Conservation (phyloP, 805 yeast species). For the Debaryomyces hansenii region DNA sequence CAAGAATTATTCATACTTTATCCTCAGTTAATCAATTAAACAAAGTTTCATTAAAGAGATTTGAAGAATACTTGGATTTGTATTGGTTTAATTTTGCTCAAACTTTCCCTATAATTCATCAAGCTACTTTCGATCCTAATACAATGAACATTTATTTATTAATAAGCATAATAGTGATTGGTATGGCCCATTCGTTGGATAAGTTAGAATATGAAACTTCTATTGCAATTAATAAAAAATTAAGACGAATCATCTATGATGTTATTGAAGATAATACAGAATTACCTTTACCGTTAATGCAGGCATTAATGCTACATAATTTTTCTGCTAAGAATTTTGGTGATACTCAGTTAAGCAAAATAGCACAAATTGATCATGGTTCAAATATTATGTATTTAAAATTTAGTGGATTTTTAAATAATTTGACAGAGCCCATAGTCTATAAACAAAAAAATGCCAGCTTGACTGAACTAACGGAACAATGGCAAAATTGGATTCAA, state of each 20-base stretch:
- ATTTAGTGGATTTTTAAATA: too few relatives aligned
- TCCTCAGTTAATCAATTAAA: too few relatives aligned
- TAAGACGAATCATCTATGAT: slow-evolving; percentile 6
- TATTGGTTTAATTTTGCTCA: too few relatives aligned
- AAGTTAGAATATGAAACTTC: slow-evolving; percentile 9
- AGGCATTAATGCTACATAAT: slow-evolving; percentile 8
- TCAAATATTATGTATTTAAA: slow-evolving; percentile 1
- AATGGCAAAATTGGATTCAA: too few relatives aligned
- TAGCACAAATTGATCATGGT: slow-evolving; percentile 10
- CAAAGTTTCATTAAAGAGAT: too few relatives aligned
- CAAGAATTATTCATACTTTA: too few relatives aligned
- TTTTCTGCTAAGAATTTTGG: slow-evolving; percentile 9
- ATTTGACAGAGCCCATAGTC: too few relatives aligned
- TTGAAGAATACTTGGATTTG: too few relatives aligned
- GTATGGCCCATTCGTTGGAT: slow-evolving; percentile 11
- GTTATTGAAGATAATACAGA: slow-evolving; percentile 8
- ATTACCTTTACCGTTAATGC: slow-evolving; percentile 5
- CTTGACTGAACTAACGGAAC: too few relatives aligned
- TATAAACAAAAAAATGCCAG: too few relatives aligned
- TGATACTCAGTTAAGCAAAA: slow-evolving; percentile 5
- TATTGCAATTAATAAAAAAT: slow-evolving; percentile 5
- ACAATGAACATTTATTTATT: slow-evolving; percentile 4
- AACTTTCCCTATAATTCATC: too few relatives aligned
- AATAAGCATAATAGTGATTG: slow-evolving; percentile 9
- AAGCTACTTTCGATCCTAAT: slow-evolving; percentile 1